These are phyloP conservation scores for Dissophora ornata DNA, from an alignment of 192 early-diverging fungal species.

Conservation along the genomic window DNA sequence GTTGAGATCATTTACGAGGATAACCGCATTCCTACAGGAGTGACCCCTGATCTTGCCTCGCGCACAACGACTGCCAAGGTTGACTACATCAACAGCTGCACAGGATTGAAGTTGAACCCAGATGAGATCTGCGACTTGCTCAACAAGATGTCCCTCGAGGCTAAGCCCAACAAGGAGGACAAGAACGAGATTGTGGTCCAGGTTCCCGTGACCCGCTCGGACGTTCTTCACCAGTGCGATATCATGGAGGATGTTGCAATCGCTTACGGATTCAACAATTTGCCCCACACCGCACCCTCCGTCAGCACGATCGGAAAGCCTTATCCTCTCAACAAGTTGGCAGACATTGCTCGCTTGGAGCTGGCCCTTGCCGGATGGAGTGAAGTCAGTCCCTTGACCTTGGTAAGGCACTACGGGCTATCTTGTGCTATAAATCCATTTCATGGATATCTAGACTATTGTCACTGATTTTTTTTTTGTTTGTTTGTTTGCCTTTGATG, in stretches of 20 bases:
- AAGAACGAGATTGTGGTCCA: slow-evolving; percentile 74
- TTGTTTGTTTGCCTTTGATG: slow-evolving; percentile 53
- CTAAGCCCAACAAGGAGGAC: slow-evolving; percentile 61
- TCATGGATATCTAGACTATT: not conserved
- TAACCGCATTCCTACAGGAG: slow-evolving; percentile 59
- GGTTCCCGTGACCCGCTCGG: slow-evolving; percentile 90
- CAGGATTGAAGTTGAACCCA: slow-evolving; percentile 76
- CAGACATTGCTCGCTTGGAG: slow-evolving; percentile 87
- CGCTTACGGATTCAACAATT: slow-evolving; percentile 96
- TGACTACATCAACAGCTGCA: slow-evolving; percentile 90
- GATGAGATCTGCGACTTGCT: slow-evolving; percentile 81
- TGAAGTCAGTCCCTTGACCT: slow-evolving; percentile 92
- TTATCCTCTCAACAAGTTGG: slow-evolving; percentile 93
- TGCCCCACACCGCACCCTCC: slow-evolving; percentile 82
- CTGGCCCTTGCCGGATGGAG: slow-evolving; percentile 92
- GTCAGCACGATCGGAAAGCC: slow-evolving; percentile 88
- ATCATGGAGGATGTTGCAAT: slow-evolving; percentile 98
- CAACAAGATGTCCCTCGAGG: slow-evolving; percentile 89
- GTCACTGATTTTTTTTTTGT: not conserved
- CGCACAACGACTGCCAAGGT: slow-evolving; percentile 78
- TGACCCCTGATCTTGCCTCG: slow-evolving; percentile 80
- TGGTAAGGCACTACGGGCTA: no score
- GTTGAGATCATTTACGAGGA: slow-evolving; percentile 92
- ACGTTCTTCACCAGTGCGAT: slow-evolving; percentile 97
- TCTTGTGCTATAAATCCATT: no score